Conservation (phyloP, 2,329 filamentous ascomycete species). For the Arthrinium phaeospermum region DNA sequence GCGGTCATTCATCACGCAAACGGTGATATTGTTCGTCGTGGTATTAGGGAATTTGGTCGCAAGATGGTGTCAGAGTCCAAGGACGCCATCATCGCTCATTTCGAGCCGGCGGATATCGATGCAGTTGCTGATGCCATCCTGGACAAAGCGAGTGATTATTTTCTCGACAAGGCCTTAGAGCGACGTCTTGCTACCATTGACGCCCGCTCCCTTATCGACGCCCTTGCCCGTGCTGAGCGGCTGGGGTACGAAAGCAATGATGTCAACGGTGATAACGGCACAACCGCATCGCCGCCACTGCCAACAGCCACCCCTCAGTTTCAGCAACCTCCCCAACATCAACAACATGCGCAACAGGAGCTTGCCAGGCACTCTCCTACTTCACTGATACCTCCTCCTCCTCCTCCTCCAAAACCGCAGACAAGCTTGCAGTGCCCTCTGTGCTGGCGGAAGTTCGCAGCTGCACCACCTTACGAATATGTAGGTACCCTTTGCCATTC, state of each 20-base stretch:
- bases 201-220: conserved; percentile 60
- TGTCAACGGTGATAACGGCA: background rate
- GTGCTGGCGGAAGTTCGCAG: conserved; percentile 38
- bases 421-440: conserved; percentile 34
- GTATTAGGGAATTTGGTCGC: conserved; percentile 52
- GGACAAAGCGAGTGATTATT: conserved; percentile 51
- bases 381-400: background rate
- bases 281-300: conserved; percentile 17
- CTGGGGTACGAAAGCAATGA: conserved; percentile 55
- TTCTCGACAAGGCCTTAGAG: conserved; percentile 60
- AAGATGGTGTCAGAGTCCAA: conserved; percentile 49
- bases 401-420: conserved; percentile 6
- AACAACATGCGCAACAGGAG: background rate
- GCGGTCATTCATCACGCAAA: conserved; percentile 53
- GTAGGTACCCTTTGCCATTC: conserved; percentile 26
- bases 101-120: conserved; percentile 51
- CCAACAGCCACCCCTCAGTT: background rate
- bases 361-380: background rate
- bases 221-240: conserved; percentile 60
- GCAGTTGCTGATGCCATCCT: conserved; percentile 50
- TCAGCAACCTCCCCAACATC: background rate
- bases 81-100: conserved; percentile 47
- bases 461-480: conserved; percentile 35
- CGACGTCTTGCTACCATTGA: conserved; percentile 58
- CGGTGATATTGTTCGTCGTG: conserved; percentile 41